Evolutionary conservation across 1,284 basidiomycete genomes (phyloP).

Genomic region (Trametes versicolor): DNA sequence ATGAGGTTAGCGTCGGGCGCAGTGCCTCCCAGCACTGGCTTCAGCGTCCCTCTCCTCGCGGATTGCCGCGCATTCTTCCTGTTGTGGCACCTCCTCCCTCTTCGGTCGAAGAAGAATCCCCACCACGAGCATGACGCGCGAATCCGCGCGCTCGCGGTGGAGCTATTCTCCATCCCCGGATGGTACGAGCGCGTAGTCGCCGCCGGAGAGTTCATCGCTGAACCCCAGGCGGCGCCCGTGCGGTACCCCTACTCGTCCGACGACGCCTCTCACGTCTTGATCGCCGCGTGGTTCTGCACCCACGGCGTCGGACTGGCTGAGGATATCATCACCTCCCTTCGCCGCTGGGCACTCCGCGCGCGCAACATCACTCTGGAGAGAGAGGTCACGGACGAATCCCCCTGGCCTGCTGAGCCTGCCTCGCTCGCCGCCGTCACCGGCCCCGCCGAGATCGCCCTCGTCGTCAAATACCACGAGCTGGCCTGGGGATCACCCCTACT

Average conservation of each 20-base stretch:
- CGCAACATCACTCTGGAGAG: background rate
- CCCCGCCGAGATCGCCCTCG: background rate
- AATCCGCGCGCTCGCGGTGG: background rate
- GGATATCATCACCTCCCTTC: background rate
- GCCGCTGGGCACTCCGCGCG: background rate
- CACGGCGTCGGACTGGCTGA: background rate
- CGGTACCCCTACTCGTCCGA: background rate
- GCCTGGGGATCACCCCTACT: background rate
- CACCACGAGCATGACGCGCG: background rate
- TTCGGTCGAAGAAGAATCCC: background rate
- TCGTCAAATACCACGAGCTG: background rate
- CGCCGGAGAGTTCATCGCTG: background rate
- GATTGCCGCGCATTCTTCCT: background rate
- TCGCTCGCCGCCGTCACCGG: background rate
- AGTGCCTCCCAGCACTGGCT: background rate
- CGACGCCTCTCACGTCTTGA: background rate
- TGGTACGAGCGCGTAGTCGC: background rate
- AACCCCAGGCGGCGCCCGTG: background rate
- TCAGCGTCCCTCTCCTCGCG: background rate
- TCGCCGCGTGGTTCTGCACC: slow-evolving; percentile 1
- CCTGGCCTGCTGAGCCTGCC: background rate
- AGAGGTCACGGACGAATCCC: background rate
- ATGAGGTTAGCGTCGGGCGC: background rate
- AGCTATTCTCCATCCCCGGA: background rate
- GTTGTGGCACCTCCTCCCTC: background rate